Evolutionary conservation across 1,139 yeast genomes (phyloP).

Genomic region (Zygoascus meyerae): DNA sequence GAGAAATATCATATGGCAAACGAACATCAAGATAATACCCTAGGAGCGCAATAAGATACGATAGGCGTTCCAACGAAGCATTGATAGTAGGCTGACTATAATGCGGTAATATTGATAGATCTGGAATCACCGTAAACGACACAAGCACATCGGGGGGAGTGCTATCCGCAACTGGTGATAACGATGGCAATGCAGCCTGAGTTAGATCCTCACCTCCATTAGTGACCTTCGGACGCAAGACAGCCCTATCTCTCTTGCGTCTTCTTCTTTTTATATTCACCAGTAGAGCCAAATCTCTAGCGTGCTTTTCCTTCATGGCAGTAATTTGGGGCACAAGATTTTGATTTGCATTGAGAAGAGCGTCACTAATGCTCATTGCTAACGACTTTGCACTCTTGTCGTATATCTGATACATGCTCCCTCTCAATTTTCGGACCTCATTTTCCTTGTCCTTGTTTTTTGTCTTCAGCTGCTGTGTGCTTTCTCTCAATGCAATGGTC

Average conservation of each 20-base stretch:
- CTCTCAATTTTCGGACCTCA: constrained; percentile 6
- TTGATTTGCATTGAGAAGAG: background rate
- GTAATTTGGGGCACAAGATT: constrained; percentile 7
- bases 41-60: constrained; percentile 27
- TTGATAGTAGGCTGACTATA: constrained; percentile 28
- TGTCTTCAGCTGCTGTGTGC: constrained; percentile 9
- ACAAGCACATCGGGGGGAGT: constrained; percentile 21
- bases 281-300: constrained; percentile 13
- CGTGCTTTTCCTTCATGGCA: constrained; percentile 9
- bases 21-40: constrained; percentile 32
- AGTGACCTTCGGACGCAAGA: constrained; percentile 5
- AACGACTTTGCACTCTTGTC: constrained; percentile 8
- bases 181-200: background rate
- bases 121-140: constrained; percentile 30
- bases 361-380: constrained; percentile 3
- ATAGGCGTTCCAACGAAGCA: constrained; percentile 32
- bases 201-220: constrained; percentile 13
- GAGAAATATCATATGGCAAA: constrained; percentile 30
- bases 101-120: constrained; percentile 28
- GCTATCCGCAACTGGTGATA: constrained; percentile 12
- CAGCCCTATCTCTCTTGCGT: constrained; percentile 12
- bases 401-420: constrained; percentile 7
- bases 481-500: constrained; percentile 5
- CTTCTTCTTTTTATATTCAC: constrained; percentile 18
- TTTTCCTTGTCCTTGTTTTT: constrained; percentile 10